Evolutionary conservation across 2,329 filamentous ascomycete genomes (phyloP), one percentile per base, ranked within the genome.

Genomic region (Tolypocladium inflatum): DNA sequence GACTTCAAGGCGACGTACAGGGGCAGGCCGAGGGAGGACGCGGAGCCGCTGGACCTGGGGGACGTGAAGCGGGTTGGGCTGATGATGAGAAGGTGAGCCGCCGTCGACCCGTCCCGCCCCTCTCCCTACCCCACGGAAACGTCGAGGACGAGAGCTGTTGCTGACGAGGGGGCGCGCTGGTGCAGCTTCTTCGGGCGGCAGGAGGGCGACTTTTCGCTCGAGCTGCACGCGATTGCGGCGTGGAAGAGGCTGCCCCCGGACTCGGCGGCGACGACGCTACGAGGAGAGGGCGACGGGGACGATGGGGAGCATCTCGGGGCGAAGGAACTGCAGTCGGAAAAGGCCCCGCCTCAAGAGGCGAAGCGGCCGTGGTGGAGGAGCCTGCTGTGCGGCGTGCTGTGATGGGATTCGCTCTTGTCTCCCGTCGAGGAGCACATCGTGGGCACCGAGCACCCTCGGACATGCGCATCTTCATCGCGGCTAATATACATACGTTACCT

Each of bases 71-170:
- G 88, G 53, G 75, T 93, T 37, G 86, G 85, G 55, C 77, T 94
- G 59, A 92, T 94, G 90, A 88, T 89, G 78, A 76, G 90, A 69
- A 94, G 90, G 89, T 90, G 50, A 59, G 26, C 54, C 11, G 21
- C 35, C 11, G 1, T 21, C 10, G n/a, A 6, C 41, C 19, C 7
- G 17, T 41, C 17, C 17, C 5, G 8, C 33, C 33, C 33, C 11
- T 13, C 26, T 13, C 11, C 13, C n/a, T 21, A 4, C 10, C 21
- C 6, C 4, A 11, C 13, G n/a, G 11, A 15, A 7, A 17, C 21
- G 8, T 9, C 21, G 43, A 26, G n/a, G n/a, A 13, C 7, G 11
- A 30, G 43, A 17, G 4, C 15, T 48, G 43, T 17, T 21, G 23
- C 43, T 48, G 43, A 48, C 23, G 3, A 17, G 23, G 9, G 26